Percentiles rank a stretch among this genome's conserved stretches.
Conservation (phyloP, 1,139 yeast species). For the Nakaseomyces kungkrabaensis region DNA sequence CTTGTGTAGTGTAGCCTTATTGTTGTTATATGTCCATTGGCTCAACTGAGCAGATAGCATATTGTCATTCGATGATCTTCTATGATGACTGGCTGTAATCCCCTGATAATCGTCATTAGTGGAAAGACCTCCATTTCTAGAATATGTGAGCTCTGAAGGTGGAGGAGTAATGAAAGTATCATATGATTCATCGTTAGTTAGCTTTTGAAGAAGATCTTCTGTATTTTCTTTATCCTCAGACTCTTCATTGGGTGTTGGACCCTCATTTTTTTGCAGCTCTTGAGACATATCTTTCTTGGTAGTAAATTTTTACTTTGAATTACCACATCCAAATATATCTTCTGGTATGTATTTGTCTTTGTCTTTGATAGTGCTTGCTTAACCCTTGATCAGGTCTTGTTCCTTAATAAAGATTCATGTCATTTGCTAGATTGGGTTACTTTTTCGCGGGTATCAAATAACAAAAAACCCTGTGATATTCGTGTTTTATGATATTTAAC, state of each 20-base stretch:
- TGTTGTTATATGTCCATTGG: conserved; percentile 28
- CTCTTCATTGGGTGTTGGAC: not conserved
- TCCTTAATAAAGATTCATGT: too few relatives aligned
- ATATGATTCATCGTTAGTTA: conserved; percentile 4
- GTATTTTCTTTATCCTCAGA: conserved; percentile 4
- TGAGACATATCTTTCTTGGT: not conserved
- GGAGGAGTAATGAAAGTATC: conserved; percentile 2
- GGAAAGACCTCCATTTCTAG: conserved; percentile 1
- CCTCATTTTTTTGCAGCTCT: not conserved
- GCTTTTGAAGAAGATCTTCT: conserved; percentile 1
- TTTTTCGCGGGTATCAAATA: not conserved
- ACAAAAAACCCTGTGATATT: too few relatives aligned
- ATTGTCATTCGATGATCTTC: conserved; percentile 12
- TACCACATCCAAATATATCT: not conserved
- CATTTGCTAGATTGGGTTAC: not conserved
- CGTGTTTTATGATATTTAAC: too few relatives aligned
- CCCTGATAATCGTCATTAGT: not conserved
- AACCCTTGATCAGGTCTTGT: too few relatives aligned
- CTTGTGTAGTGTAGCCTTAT: conserved; percentile 19
- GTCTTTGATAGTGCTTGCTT: too few relatives aligned
- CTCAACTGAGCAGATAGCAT: conserved; percentile 23
- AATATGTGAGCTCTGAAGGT: not conserved
- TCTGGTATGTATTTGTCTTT: too few relatives aligned
- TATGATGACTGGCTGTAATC: conserved; percentile 1
- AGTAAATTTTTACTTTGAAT: not conserved